phyloP scores from a whole-genome alignment of 108 stramenopile genomes.

The Skeletonema potamos region DNA sequence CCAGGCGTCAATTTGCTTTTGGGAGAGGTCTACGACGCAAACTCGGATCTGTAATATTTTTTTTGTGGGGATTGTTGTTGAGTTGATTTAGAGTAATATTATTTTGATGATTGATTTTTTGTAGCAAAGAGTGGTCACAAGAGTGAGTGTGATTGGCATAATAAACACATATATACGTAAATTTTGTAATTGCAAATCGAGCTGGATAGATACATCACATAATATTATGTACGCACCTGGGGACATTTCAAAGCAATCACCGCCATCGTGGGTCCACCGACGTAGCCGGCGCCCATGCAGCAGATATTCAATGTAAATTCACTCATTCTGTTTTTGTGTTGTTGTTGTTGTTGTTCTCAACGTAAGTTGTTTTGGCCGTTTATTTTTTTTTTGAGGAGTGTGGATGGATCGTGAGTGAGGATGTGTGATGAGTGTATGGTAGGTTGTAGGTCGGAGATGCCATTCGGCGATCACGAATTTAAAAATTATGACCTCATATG shows the following conservation, averaged over 20 bases:
- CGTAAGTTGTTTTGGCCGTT: too few relatives aligned
- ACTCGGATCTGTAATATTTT: constrained; percentile 81
- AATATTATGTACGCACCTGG: constrained; percentile 56
- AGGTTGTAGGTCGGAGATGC: too few relatives aligned
- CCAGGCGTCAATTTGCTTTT: constrained; percentile 96
- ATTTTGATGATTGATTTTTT: neutral
- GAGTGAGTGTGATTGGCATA: neutral
- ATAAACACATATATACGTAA: too few relatives aligned
- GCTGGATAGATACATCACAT: neutral
- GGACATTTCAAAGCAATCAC: constrained; percentile 97
- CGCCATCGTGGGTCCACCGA: constrained; percentile 99
- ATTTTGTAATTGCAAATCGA: neutral
- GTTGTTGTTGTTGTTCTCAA: too few relatives aligned
- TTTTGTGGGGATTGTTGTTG: neutral
- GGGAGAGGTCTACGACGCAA: constrained; percentile 94
- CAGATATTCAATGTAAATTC: constrained; percentile 68
- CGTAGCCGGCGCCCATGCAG: constrained; percentile 99
- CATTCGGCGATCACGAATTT: too few relatives aligned
- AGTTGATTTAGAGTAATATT: constrained; percentile 2
- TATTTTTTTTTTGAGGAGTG: too few relatives aligned
- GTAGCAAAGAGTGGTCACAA: neutral
- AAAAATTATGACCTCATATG: too few relatives aligned
- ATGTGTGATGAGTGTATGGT: too few relatives aligned
- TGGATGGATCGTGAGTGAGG: too few relatives aligned
- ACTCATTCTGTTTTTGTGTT: neutral